Base-by-base conservation (phyloP, 495 filamentous ascomycete species). In the Tuber melanosporum region DNA sequence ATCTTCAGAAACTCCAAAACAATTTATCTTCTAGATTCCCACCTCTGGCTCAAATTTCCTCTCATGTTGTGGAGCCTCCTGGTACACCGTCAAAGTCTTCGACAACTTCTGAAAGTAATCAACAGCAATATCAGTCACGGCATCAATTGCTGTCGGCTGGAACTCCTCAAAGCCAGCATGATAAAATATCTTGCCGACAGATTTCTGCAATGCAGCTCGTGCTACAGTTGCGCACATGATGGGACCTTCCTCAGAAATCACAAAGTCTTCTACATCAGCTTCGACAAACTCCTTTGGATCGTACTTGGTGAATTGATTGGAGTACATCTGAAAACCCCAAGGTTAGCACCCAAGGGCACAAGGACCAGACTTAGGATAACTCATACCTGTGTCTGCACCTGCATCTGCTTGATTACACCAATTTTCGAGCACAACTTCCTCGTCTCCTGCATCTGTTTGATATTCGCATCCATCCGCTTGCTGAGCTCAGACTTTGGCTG, bases 351-450 rank as follows among this genome's bases (percentile, higher is more conserved):
- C 47, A 41, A 36, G 41, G 49, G 14, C 22, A 26, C 39, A 41
- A 41, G 39, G 39, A 46, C 15, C 20, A 66, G 9, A 19, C 39
- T 47, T 43, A 52, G 72, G 5, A 43, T 4, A 47, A 62, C 10
- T 47, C 86, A 79, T 90, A 94, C 94, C 89, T 97, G 95, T 70
- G 94, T 92, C 82, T 99, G 96, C 45, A 97, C 87, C 84, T 98
- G 96, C 95, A 99, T 99, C 86, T 99, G 95, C 87, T 98, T 99
- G 83, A 99, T 94, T 76, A 99, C 92, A 44, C 93, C 91, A 82
- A 98, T 94, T 84, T 98, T 98, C 4, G 94, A 94, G 83, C 93
- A 96, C 17, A 99, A 88, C 84, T 98, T 98, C 80, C 96, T 88
- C 0, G 95, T 98, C 76, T 98, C 95, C 84, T 99, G 95, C 91